These are phyloP conservation scores for Cryptococcus sp. DNA, from an alignment of 1,284 basidiomycete genomes.

Conservation along the genomic window DNA sequence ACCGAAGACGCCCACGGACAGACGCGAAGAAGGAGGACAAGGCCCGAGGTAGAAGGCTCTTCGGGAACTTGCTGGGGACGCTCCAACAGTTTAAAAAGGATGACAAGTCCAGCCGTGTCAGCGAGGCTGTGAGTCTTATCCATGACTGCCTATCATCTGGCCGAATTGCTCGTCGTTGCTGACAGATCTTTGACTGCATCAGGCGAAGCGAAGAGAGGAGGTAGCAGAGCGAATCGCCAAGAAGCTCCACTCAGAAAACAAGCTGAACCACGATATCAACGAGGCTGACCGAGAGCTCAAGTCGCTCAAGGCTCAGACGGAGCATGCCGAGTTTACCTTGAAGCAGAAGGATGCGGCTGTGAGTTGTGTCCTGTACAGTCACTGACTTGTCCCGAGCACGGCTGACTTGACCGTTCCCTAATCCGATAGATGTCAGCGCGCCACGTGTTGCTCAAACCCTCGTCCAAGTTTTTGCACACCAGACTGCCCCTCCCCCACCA, in stretches of 20 bases:
- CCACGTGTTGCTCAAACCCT: constrained; percentile 32
- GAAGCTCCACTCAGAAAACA: constrained; percentile 41
- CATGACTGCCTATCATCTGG: not conserved
- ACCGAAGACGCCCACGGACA: constrained; percentile 35
- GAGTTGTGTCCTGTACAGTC: constrained; percentile 12
- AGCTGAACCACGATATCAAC: constrained; percentile 37
- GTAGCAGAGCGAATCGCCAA: constrained; percentile 40
- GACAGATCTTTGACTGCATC: not conserved
- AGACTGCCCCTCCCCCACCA: constrained; percentile 19
- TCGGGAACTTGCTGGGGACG: constrained; percentile 49
- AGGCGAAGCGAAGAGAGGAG: constrained; percentile 45
- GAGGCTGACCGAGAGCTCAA: constrained; percentile 43
- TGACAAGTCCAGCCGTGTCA: constrained; percentile 38
- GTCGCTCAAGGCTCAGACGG: constrained; percentile 34
- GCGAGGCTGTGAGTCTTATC: constrained; percentile 38
- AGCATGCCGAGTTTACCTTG: constrained; percentile 36
- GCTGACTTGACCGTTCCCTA: not conserved
- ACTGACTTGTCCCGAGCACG: not conserved
- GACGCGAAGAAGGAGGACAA: constrained; percentile 39
- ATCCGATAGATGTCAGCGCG: constrained; percentile 42
- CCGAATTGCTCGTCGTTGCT: not conserved
- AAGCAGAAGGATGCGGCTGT: constrained; percentile 44
- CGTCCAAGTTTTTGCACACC: constrained; percentile 40
- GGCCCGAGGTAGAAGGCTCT: constrained; percentile 42
- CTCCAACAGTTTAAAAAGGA: constrained; percentile 49